Evolutionary conservation across 352 stramenopile genomes (phyloP).

Genomic region (Phytopythium mirpurense): DNA sequence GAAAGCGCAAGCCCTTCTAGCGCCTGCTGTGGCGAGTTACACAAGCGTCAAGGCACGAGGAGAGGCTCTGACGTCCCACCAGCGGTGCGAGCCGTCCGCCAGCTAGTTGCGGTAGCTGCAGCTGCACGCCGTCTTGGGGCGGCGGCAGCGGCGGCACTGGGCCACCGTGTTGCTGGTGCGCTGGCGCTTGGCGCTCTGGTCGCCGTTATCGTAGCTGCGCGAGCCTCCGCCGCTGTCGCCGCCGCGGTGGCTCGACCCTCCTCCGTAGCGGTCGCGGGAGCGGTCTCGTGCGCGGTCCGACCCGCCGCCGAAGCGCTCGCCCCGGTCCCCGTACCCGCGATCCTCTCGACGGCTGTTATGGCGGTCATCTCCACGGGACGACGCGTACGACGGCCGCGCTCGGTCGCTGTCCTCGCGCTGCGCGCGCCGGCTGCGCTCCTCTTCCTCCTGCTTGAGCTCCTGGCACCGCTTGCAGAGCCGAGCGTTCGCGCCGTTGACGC

Average conservation of each 20-base stretch:
- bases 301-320: slow-evolving; percentile 19
- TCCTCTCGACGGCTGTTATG: slow-evolving; percentile 13
- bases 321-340: slow-evolving; percentile 8
- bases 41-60: not conserved
- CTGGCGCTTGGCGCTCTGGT: slow-evolving; percentile 33
- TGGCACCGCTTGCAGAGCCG: slow-evolving; percentile 65
- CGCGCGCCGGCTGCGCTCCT: slow-evolving; percentile 18
- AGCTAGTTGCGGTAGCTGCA: slow-evolving; percentile 43
- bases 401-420: slow-evolving; percentile 21
- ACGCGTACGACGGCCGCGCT: slow-evolving; percentile 13
- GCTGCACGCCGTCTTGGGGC: slow-evolving; percentile 40
- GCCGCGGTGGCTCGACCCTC: slow-evolving; percentile 18
- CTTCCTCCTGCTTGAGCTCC: slow-evolving; percentile 63
- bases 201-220: slow-evolving; percentile 9
- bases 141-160: slow-evolving; percentile 48
- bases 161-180: slow-evolving; percentile 18
- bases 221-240: slow-evolving; percentile 17
- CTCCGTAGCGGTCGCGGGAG: slow-evolving; percentile 21
- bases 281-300: slow-evolving; percentile 15
- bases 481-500: slow-evolving; percentile 43
- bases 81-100: too few species aligned
- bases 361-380: slow-evolving; percentile 9
- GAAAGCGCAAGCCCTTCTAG: not conserved
- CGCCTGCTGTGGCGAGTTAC: not conserved
- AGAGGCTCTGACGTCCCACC: not conserved